phyloP scores from a whole-genome alignment of 2,329 filamentous ascomycete genomes.

The Aspergillus fructus region DNA sequence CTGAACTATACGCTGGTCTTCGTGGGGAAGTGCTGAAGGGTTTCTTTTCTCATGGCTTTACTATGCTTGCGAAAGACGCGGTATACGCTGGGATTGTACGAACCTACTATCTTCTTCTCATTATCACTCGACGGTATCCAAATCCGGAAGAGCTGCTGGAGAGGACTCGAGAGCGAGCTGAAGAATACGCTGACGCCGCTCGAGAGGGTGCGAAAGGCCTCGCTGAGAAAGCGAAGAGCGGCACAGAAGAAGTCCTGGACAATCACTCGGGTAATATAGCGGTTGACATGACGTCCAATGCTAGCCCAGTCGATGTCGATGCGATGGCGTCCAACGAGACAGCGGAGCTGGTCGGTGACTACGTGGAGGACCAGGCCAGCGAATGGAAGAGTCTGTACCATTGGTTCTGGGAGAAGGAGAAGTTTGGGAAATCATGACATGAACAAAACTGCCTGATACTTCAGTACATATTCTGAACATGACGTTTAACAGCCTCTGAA shows the following conservation, averaged over 20 bases:
- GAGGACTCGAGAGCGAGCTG: slow-evolving; percentile 39
- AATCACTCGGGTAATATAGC: slow-evolving; percentile 22
- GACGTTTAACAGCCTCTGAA: not conserved
- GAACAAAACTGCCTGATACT: not conserved
- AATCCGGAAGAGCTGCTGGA: slow-evolving; percentile 42
- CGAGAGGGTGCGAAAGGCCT: slow-evolving; percentile 40
- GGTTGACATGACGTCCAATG: slow-evolving; percentile 33
- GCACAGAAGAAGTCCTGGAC: slow-evolving; percentile 25
- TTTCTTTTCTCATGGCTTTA: slow-evolving; percentile 81
- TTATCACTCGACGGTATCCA: slow-evolving; percentile 45
- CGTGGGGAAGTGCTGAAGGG: slow-evolving; percentile 75
- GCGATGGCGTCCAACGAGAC: slow-evolving; percentile 38
- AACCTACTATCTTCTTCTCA: slow-evolving; percentile 67
- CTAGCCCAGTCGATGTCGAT: slow-evolving; percentile 5
- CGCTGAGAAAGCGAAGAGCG: slow-evolving; percentile 29
- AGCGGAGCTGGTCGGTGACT: slow-evolving; percentile 46
- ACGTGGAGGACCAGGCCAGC: slow-evolving; percentile 44
- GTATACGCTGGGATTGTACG: slow-evolving; percentile 72
- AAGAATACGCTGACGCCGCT: slow-evolving; percentile 42
- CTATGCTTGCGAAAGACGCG: slow-evolving; percentile 81
- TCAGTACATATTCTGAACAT: not conserved
- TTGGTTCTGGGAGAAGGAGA: slow-evolving; percentile 42
- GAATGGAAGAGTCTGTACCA: slow-evolving; percentile 44
- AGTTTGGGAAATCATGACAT: slow-evolving; percentile 14
- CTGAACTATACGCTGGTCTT: slow-evolving; percentile 73